Evolutionary conservation across 2,329 filamentous ascomycete genomes (phyloP), one percentile per base, ranked within the genome.

Genomic region (Nigrograna mackinnonii): DNA sequence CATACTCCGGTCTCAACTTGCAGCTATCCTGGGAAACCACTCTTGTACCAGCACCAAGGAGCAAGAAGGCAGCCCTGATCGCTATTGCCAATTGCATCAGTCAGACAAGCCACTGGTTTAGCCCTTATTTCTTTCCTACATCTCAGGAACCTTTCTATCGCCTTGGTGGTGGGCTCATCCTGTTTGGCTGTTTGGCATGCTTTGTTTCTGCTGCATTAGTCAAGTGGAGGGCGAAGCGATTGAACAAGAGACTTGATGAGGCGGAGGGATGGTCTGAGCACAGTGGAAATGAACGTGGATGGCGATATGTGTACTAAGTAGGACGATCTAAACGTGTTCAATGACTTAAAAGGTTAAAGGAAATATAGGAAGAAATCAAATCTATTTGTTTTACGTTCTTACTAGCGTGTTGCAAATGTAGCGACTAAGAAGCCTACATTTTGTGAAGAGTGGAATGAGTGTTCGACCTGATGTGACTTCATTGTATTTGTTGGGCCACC

Each of bases 1-100:
- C 69, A 1, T 72, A 68, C 49, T 66, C 58, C 36, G 68, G 67
- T 11, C 62, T 71, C 5, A 72, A 72, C 34, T 49, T 73, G 22
- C 69, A 72, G 46, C 55, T 73, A 1, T 67, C 68, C 0, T 74
- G 70, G 71, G 70, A 73, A 37, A 72, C 70, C 0, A 72, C 68
- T 0, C 58, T 72, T 0, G 69, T 74, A 0, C 70, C 71, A 2
- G 58, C 64, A 0, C 70, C 71, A 0, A 59, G 70, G 1, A 69
- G 60, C 9, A 74, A 74, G 43, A 62, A 67, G 24, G 71, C 71
- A 0, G 71, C 70, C 0, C 61, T 74, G 1, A 69, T 74, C 35
- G 71, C 71, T 1, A 71, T 72, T 33, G 69, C 71, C 4, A 73
- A 74, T 36, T 70, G 64, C 22, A 61, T 72, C 1, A 68, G 61